Percentiles rank a stretch among this genome's conserved stretches.
Conservation (phyloP, 2,329 filamentous ascomycete genomes). For the Pseudogymnoascus sp. region DNA sequence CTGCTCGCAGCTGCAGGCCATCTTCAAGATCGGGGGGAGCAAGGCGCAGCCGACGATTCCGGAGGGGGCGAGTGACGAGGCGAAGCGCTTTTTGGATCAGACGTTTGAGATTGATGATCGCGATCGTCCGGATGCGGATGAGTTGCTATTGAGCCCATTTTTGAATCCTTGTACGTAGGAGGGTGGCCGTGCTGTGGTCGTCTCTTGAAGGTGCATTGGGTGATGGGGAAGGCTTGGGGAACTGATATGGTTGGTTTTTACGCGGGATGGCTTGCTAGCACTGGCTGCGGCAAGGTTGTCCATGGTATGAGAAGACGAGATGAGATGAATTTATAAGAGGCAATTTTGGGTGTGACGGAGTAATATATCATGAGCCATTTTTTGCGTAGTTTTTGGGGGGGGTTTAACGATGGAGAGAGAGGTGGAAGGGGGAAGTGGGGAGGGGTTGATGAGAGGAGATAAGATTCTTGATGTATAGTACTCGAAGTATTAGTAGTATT, state of each 20-base stretch:
- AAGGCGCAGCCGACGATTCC: conserved; percentile 84
- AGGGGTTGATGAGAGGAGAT: not conserved
- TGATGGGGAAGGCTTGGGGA: not conserved
- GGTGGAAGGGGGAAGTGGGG: not conserved
- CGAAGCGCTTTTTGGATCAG: conserved; percentile 70
- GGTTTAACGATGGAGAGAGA: not conserved
- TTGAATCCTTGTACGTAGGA: conserved; percentile 44
- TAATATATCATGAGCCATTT: conserved; percentile 7
- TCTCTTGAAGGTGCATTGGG: not conserved
- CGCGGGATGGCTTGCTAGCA: conserved; percentile 1
- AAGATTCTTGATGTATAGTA: conserved; percentile 5
- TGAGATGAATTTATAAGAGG: not conserved
- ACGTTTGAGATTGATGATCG: conserved; percentile 97
- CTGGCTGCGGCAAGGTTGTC: not conserved
- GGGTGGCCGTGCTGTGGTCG: not conserved
- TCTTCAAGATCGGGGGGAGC: conserved; percentile 93
- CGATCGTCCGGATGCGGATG: conserved; percentile 82
- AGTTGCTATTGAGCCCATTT: conserved; percentile 77
- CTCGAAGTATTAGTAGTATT: conserved; percentile 5
- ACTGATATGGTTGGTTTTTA: not conserved
- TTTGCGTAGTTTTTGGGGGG: not conserved
- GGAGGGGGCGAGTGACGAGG: conserved; percentile 75
- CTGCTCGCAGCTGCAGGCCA: conserved; percentile 92
- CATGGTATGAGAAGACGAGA: not conserved
- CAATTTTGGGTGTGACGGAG: conserved; percentile 3